These are phyloP conservation scores for Aspergillus piperis DNA, from an alignment of 2,329 filamentous ascomycete species.

Conservation along the genomic window DNA sequence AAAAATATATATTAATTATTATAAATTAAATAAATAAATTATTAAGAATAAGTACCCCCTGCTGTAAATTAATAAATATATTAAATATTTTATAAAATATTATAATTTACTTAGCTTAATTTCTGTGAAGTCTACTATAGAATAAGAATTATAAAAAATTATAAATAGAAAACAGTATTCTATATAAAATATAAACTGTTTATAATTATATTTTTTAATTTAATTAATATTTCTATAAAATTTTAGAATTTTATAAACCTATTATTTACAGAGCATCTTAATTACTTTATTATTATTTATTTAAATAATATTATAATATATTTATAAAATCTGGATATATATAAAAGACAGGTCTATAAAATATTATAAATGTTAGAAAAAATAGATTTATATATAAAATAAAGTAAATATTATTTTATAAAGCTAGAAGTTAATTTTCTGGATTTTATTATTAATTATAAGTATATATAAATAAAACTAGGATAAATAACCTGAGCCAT, in stretches of 20 bases:
- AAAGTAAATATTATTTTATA: not conserved
- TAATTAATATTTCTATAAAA: not conserved
- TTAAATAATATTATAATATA: not conserved
- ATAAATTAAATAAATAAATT: no score
- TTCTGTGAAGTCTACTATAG: accelerated
- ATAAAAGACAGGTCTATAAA: not conserved
- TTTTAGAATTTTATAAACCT: not conserved
- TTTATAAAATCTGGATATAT: not conserved
- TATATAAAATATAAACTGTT: not conserved
- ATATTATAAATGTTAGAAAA: not conserved
- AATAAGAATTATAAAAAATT: not conserved
- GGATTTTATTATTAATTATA: not conserved
- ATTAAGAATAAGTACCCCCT: no score
- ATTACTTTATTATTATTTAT: not conserved
- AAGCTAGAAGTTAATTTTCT: not conserved
- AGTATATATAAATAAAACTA: no score
- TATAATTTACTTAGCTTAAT: no score
- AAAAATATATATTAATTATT: no score
- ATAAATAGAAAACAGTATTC: not conserved
- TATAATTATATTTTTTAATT: not conserved
- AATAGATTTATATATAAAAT: not conserved
- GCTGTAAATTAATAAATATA: not conserved
- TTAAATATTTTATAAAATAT: not conserved
- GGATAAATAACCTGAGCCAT: no score
- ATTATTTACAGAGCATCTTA: not conserved